phyloP scores from a whole-genome alignment of 2,329 filamentous ascomycete genomes.

The Salinomyces thailandicus region DNA sequence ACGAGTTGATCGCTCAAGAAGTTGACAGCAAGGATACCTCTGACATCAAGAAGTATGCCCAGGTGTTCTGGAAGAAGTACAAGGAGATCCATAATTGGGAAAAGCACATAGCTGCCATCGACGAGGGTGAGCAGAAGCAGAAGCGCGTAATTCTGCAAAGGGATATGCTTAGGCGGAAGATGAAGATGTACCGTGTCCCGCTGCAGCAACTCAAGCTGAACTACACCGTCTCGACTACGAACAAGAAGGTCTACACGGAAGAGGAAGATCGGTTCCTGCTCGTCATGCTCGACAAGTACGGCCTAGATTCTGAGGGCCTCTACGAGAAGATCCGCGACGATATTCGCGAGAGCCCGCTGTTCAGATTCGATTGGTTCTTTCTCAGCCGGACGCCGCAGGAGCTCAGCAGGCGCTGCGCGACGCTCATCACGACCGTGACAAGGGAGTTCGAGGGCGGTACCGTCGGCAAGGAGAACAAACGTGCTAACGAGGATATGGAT shows the following conservation, averaged over 20 bases:
- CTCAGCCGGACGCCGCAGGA: constrained; percentile 87
- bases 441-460: constrained; percentile 73
- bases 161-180: constrained; percentile 88
- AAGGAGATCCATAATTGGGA: constrained; percentile 79
- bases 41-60: constrained; percentile 84
- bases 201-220: constrained; percentile 97
- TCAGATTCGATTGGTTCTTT: constrained; percentile 99
- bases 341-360: constrained; percentile 85
- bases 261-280: constrained; percentile 94
- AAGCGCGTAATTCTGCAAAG: constrained; percentile 85
- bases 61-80: constrained; percentile 94
- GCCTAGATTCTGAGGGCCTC: constrained; percentile 79
- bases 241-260: constrained; percentile 99
- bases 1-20: constrained; percentile 73
- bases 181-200: constrained; percentile 92
- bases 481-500: constrained; percentile 69
- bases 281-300: constrained; percentile 84
- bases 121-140: constrained; percentile 83
- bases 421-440: constrained; percentile 84
- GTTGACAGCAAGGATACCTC: constrained; percentile 79
- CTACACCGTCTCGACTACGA: constrained; percentile 96
- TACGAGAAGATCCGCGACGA: constrained; percentile 96
- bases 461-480: constrained; percentile 49
- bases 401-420: constrained; percentile 84
- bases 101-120: constrained; percentile 81